Evolutionary conservation across 163 green algal genomes (phyloP).

Genomic region (Picocystis sp.): DNA sequence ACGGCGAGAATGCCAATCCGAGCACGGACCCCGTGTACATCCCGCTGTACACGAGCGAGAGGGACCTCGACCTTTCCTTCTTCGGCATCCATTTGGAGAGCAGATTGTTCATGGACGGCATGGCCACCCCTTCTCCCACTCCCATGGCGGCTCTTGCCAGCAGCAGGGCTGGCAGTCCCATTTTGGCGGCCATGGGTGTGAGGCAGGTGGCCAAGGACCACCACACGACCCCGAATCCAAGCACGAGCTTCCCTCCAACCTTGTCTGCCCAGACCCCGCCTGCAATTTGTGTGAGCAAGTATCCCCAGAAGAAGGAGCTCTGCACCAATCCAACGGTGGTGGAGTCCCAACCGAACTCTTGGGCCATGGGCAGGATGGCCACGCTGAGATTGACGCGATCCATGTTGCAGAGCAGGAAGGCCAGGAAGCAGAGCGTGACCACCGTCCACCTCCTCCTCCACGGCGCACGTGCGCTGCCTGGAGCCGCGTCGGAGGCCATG

Average conservation of each 20-base stretch:
- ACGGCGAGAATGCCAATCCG: conserved; percentile 57
- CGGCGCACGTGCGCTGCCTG: conserved; percentile 4
- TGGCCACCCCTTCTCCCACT: conserved; percentile 88
- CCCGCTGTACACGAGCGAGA: conserved; percentile 85
- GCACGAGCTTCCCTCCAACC: conserved; percentile 77
- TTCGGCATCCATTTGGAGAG: conserved; percentile 73
- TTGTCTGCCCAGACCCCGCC: conserved; percentile 83
- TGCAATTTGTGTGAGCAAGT: conserved; percentile 40
- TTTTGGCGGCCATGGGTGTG: conserved; percentile 67
- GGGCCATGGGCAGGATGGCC: conserved; percentile 82
- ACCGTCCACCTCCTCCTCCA: conserved; percentile 52
- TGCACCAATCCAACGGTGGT: conserved; percentile 82
- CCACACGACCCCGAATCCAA: conserved; percentile 75
- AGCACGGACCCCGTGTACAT: conserved; percentile 82
- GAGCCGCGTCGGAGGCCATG: background rate
- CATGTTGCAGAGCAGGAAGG: conserved; percentile 87
- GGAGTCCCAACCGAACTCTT: conserved; percentile 61
- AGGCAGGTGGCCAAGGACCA: conserved; percentile 79
- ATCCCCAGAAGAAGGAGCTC: conserved; percentile 91
- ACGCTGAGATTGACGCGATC: conserved; percentile 95
- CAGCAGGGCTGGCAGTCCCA: conserved; percentile 66
- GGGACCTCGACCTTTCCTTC: conserved; percentile 61
- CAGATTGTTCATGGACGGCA: conserved; percentile 95
- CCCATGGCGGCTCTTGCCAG: conserved; percentile 69
- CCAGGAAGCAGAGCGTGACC: conserved; percentile 64